Evolutionary conservation across 305 asterid genomes (phyloP), one percentile per base, ranked within the genome.

Genomic region (Solanum hybrid): DNA sequence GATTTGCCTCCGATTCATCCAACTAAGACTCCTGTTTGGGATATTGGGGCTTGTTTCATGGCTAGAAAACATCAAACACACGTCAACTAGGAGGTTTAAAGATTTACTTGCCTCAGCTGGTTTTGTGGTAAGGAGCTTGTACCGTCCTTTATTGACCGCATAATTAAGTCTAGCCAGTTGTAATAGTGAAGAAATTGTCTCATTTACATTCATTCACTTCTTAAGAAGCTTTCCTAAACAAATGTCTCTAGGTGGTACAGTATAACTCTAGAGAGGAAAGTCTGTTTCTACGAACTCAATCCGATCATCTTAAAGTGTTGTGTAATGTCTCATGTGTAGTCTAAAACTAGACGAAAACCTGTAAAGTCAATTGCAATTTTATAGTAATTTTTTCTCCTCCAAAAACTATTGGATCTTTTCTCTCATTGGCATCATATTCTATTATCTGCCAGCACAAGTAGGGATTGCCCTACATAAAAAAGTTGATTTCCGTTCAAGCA

Each of bases 11-110:
- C 93, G 87, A 90, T 93, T 93, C 89, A 33, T 94, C 57, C 95
- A 93, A 76, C 84, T 95, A 80, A 92, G 93, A 92, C 89, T 96
- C 79, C 92, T 93, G 51, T 91, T 96, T 32, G 98, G 94, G 92
- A 77, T 92, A 26, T 75, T 97, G 95, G 96, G 93, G 90, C 91
- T 92, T 36, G 90, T 92, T 51, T 92, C 94, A 61, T 94, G 91
- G 90, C 27, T 94, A 91, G 94, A 92, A 86, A 93, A 91, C 83
- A 70, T 91, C 37, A 89, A 92, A 85, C 92, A 89, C n/a, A 87
- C 89, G 4, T 89, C 93, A 88, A 68, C 91, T 73, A 88, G 87
- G 12, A 90, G 89, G 72, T 90, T 93, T 80, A 92, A 90, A 89
- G 89, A 24, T 70, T 72, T 94, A 27, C 89, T 93, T 86, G 65